Conservation (phyloP, 257 asterid genomes). For the Solanum rostratum region DNA sequence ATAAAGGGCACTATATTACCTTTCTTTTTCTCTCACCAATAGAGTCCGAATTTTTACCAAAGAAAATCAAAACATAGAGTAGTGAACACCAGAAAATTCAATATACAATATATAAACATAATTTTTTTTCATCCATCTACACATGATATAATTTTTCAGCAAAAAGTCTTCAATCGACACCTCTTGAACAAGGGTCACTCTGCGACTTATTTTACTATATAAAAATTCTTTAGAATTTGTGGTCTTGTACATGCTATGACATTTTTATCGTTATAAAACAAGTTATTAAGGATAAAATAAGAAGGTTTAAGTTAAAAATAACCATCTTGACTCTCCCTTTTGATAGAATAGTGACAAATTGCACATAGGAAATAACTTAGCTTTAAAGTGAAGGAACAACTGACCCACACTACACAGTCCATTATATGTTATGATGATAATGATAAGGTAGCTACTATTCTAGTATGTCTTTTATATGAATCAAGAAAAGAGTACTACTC, state of each 20-base stretch:
- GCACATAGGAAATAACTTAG: neutral
- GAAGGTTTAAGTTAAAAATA: neutral
- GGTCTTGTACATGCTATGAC: neutral
- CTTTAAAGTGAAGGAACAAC: neutral
- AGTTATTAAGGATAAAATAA: neutral
- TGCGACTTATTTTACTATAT: neutral
- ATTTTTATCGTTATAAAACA: neutral
- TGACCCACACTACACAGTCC: neutral
- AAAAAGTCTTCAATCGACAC: neutral
- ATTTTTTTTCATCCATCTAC: too few species aligned
- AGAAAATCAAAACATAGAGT: neutral
- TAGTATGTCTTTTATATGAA: neutral
- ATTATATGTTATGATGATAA: neutral
- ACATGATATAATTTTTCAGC: neutral
- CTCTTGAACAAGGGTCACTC: neutral
- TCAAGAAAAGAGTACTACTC: neutral
- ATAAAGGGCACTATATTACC: neutral
- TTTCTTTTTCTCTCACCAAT: neutral
- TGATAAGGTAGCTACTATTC: neutral
- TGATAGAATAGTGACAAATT: neutral
- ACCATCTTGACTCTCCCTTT: neutral
- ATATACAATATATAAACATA: neutral
- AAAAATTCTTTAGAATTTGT: neutral
- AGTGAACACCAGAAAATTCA: neutral
- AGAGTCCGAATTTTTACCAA: neutral